phyloP scores from a whole-genome alignment of 2,329 filamentous ascomycete genomes.

The Talaromyces sp. region DNA sequence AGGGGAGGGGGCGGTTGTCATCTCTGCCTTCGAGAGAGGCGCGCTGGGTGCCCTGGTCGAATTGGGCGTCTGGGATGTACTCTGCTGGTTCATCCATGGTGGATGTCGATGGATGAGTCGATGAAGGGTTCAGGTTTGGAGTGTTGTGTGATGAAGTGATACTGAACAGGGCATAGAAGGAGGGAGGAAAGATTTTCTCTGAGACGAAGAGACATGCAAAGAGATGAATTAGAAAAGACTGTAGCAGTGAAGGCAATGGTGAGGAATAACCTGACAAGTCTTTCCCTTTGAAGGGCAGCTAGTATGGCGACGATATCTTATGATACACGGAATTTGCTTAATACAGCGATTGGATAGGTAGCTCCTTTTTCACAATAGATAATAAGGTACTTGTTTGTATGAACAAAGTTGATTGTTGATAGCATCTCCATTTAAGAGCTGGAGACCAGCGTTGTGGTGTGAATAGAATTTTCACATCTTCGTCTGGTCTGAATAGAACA shows the following conservation, averaged over 20 bases:
- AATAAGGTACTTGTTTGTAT: no score
- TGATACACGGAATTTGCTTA: background rate
- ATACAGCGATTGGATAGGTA: background rate
- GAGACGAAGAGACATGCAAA: background rate
- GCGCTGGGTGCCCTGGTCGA: background rate
- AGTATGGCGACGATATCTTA: background rate
- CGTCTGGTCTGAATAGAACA: background rate
- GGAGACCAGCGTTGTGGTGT: background rate
- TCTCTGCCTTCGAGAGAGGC: background rate
- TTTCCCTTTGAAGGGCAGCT: background rate
- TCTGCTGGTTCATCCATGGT: background rate
- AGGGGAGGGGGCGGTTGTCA: background rate
- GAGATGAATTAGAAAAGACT: background rate
- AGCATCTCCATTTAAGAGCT: background rate
- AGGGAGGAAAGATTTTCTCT: background rate
- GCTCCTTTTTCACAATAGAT: background rate
- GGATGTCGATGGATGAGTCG: background rate
- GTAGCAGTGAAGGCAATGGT: background rate
- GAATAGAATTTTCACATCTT: background rate
- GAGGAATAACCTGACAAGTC: background rate
- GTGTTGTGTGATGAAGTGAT: background rate
- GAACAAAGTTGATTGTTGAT: background rate
- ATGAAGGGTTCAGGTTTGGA: background rate
- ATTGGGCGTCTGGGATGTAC: background rate
- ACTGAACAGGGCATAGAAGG: background rate